Evolutionary conservation across 257 asterid genomes (phyloP), one percentile per base, ranked within the genome.

Genomic region (Mitragyna speciosa): DNA sequence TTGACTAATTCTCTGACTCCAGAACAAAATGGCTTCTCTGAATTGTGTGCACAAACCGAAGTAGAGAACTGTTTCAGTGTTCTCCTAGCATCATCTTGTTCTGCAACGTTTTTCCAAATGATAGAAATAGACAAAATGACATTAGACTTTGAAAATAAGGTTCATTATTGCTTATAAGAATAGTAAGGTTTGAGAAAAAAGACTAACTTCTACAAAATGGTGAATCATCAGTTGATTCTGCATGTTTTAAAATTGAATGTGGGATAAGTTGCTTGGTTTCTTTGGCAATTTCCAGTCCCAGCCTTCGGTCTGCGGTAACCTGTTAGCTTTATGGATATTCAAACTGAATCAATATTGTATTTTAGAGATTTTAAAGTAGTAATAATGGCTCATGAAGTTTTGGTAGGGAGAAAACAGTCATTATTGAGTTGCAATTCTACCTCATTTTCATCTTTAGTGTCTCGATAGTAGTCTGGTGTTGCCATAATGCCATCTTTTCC

Each of bases 181-280:
- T 16, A 4, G 14, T 0, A 41, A 76, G 31, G 64, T 66, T 51
- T 56, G 54, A 26, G 61, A 1, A 47, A 72, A 30, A 31, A 3
- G 54, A 75, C 84, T 78, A 84, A 90, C 93, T 82, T 47, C 84
- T 79, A 61, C 84, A 83, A 79, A 78, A 33, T 67, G 90, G 89
- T 71, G 91, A 85, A 10, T 73, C 88, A 76, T 86, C 85, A 72
- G 79, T 80, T 2, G 85, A 77, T 83, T 88, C 83, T 78, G 90
- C 79, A 83, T 87, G 93, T 82, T 90, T 90, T 73, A 92, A 87
- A 52, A 91, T 90, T 45, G 96, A 94, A 43, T 88, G 86, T 70
- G 97, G 95, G 80, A 94, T 90, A 59, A 90, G 88, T 81, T 90
- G 91, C 70, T 87, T 70, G 70, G 73, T 33, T 39, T 88, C 83